Conservation (phyloP, 768 basidiomycete species). For the Psilocybe azurescens region DNA sequence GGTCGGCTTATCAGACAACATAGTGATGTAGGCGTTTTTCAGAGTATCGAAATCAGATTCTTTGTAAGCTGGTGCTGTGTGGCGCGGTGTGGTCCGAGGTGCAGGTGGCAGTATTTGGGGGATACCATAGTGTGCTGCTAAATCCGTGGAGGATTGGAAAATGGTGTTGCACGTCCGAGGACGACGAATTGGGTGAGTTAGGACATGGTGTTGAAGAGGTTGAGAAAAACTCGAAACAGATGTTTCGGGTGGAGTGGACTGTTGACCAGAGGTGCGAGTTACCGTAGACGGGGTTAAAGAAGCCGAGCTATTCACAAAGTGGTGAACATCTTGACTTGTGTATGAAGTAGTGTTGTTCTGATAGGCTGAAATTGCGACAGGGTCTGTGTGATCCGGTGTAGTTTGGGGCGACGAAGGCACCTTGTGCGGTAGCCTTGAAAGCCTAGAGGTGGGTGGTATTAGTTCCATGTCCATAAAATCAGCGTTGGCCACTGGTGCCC, state of each 20-base stretch:
- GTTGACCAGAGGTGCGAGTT: constrained; percentile 36
- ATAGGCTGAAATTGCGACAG: constrained; percentile 58
- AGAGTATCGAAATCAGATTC: constrained; percentile 54
- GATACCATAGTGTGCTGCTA: constrained; percentile 81
- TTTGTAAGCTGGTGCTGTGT: constrained; percentile 42
- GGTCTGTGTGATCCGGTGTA: constrained; percentile 33
- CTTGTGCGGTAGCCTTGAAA: constrained; percentile 48
- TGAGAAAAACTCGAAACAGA: constrained; percentile 54
- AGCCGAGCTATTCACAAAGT: constrained; percentile 54
- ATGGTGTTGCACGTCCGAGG: constrained; percentile 71
- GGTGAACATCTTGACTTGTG: constrained; percentile 40
- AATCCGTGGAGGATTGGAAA: constrained; percentile 67
- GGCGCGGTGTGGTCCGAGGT: constrained; percentile 60
- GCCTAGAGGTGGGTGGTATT: constrained; percentile 61
- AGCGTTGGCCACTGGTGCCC: constrained; percentile 23
- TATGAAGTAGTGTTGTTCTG: constrained; percentile 34
- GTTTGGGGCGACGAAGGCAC: constrained; percentile 48
- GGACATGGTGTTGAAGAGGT: constrained; percentile 54
- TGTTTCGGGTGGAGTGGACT: constrained; percentile 53
- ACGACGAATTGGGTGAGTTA: constrained; percentile 62
- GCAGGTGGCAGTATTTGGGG: constrained; percentile 73
- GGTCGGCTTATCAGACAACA: constrained; percentile 60
- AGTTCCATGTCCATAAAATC: constrained; percentile 52
- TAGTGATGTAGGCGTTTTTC: constrained; percentile 68
- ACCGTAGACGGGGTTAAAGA: constrained; percentile 43